Percentiles rank a stretch among this genome's conserved stretches.
phyloP scores from a whole-genome alignment of 139 green algal genomes.

The Ettlia oleoabundans region DNA sequence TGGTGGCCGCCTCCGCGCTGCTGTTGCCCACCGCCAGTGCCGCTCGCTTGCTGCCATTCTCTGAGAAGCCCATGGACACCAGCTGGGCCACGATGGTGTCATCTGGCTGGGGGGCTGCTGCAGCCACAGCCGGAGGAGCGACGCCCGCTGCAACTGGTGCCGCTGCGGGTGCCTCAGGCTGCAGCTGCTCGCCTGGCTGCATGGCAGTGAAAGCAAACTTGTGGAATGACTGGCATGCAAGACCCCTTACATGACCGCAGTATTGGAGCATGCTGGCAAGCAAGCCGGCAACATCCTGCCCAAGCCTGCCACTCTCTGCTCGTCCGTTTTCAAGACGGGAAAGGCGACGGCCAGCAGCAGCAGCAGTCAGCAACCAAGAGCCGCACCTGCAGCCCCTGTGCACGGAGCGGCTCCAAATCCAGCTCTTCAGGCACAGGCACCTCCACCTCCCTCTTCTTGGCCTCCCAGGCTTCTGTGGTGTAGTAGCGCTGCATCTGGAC shows the following conservation, averaged over 20 bases:
- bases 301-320: neutral
- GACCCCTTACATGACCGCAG: neutral
- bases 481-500: constrained; percentile 87
- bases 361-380: neutral
- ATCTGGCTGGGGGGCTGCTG: constrained; percentile 43
- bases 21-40: constrained; percentile 54
- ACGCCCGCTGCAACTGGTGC: too few species aligned
- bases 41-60: constrained; percentile 81
- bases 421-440: constrained; percentile 87
- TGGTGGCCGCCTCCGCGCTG: constrained; percentile 83
- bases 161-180: constrained; percentile 58
- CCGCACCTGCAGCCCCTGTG: constrained; percentile 27
- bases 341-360: neutral
- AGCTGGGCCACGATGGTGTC: constrained; percentile 38
- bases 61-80: constrained; percentile 91
- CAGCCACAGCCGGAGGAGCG: constrained; percentile 21
- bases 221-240: neutral
- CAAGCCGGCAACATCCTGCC: too few species aligned
- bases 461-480: constrained; percentile 80
- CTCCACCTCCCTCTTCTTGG: constrained; percentile 90
- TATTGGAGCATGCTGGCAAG: neutral
- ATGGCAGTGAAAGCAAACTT: too few species aligned
- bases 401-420: constrained; percentile 80
- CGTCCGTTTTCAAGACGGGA: too few species aligned
- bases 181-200: constrained; percentile 74